Evolutionary conservation across 108 stramenopile genomes (phyloP).

Genomic region (Epipyxis sp.): DNA sequence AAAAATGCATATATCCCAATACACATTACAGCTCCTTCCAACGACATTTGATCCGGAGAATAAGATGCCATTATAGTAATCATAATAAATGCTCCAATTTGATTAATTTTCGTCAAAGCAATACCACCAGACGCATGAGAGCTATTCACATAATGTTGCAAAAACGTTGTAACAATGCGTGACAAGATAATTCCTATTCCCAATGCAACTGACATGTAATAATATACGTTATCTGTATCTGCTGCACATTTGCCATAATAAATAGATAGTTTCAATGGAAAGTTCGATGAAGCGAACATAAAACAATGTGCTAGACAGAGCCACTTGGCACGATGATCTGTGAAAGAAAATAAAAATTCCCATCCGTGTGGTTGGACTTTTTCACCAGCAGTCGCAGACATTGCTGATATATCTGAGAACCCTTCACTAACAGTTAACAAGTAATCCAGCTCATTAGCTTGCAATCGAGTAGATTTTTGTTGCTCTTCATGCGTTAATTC

Average conservation of each 20-base stretch:
- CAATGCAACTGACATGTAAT: not conserved
- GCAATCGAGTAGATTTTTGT: too few relatives aligned
- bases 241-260: not conserved
- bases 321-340: not conserved
- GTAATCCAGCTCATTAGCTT: too few relatives aligned
- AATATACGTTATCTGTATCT: not conserved
- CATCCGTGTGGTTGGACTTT: not conserved
- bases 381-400: too few relatives aligned
- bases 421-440: too few relatives aligned
- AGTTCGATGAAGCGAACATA: not conserved
- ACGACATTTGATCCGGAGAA: not conserved
- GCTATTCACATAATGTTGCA: too few relatives aligned
- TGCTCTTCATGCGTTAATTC: too few relatives aligned
- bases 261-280: not conserved
- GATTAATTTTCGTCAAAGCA: not conserved
- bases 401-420: too few relatives aligned
- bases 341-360: not conserved
- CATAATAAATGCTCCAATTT: not conserved
- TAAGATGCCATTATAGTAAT: not conserved
- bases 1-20: not conserved
- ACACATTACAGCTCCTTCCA: not conserved
- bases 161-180: not conserved
- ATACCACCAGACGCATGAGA: too few relatives aligned
- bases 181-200: not conserved
- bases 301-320: not conserved